Conservation (phyloP, 2,329 filamentous ascomycete genomes). For the Colletotrichum liriopes region DNA sequence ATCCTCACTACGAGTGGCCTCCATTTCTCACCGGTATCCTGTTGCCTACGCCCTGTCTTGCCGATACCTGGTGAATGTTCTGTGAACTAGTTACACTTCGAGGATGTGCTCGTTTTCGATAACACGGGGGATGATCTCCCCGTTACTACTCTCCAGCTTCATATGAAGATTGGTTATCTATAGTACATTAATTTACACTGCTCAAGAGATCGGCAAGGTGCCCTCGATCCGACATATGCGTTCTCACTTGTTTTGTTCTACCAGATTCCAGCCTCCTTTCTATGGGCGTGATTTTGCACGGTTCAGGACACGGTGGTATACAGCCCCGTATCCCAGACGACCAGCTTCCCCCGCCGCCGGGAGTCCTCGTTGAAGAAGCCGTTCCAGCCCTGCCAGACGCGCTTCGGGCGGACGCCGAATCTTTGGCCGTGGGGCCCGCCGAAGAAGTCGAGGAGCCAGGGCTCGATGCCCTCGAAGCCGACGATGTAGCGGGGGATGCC, state of each 20-base stretch:
- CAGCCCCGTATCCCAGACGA: conserved; percentile 72
- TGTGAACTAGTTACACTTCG: not conserved
- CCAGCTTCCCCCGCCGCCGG: conserved; percentile 68
- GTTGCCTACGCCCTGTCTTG: not conserved
- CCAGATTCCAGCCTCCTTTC: no score
- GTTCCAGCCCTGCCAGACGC: conserved; percentile 72
- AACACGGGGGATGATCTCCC: no score
- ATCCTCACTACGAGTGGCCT: not conserved
- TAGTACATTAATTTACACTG: not conserved
- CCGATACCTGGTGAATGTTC: no score
- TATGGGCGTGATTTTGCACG: not conserved
- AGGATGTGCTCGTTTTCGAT: no score
- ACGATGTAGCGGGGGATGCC: conserved; percentile 71
- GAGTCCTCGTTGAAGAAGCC: conserved; percentile 75
- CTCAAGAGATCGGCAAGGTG: no score
- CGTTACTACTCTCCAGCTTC: not conserved
- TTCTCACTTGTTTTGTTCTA: not conserved
- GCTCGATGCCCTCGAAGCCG: conserved; percentile 73
- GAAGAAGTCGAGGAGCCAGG: conserved; percentile 62
- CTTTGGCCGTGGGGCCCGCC: conserved; percentile 54
- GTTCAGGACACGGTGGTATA: conserved; percentile 43
- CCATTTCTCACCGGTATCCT: no score
- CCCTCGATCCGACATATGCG: not conserved
- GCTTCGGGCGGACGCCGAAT: conserved; percentile 59
- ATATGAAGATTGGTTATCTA: not conserved